Evolutionary conservation across 257 asterid species (phyloP).

Genomic region (Jasminum sambac): DNA sequence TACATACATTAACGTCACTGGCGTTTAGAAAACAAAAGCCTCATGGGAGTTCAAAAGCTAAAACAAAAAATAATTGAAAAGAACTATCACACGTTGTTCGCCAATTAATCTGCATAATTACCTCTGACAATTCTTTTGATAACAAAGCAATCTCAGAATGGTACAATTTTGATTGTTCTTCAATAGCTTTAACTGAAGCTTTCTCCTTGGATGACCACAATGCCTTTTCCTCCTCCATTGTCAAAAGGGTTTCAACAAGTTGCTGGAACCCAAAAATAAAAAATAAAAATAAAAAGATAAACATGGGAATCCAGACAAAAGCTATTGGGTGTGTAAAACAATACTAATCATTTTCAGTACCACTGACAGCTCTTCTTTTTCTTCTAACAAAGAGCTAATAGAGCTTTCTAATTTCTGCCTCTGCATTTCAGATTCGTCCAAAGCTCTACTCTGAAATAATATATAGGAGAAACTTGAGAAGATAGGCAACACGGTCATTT

Average conservation of each 20-base stretch:
- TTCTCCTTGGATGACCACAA: slow-evolving; percentile 89
- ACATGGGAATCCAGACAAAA: slow-evolving; percentile 18
- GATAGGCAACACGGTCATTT: slow-evolving; percentile 11
- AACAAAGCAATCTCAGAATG: slow-evolving; percentile 52
- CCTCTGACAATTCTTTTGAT: slow-evolving; percentile 62
- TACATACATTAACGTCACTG: background rate
- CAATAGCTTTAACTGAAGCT: slow-evolving; percentile 71
- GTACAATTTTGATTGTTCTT: slow-evolving; percentile 48
- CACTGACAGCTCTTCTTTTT: slow-evolving; percentile 81
- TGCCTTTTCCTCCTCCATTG: slow-evolving; percentile 90
- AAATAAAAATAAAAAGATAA: slow-evolving; percentile 19
- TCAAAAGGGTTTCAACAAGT: slow-evolving; percentile 86
- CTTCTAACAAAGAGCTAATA: slow-evolving; percentile 51
- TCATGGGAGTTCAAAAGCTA: slow-evolving; percentile 2
- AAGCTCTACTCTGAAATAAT: slow-evolving; percentile 53
- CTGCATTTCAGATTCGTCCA: slow-evolving; percentile 52
- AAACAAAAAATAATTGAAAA: background rate
- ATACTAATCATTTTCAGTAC: slow-evolving; percentile 36
- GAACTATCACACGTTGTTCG: background rate
- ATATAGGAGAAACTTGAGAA: slow-evolving; percentile 26
- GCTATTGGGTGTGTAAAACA: background rate
- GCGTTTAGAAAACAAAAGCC: slow-evolving; percentile 4
- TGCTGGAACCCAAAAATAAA: slow-evolving; percentile 48
- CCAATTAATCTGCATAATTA: slow-evolving; percentile 24
- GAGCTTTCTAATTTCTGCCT: slow-evolving; percentile 46